Percentiles rank a stretch among this genome's conserved stretches.
Evolutionary conservation across 352 stramenopile genomes (phyloP).

Genomic region (Phytophthora vignae): DNA sequence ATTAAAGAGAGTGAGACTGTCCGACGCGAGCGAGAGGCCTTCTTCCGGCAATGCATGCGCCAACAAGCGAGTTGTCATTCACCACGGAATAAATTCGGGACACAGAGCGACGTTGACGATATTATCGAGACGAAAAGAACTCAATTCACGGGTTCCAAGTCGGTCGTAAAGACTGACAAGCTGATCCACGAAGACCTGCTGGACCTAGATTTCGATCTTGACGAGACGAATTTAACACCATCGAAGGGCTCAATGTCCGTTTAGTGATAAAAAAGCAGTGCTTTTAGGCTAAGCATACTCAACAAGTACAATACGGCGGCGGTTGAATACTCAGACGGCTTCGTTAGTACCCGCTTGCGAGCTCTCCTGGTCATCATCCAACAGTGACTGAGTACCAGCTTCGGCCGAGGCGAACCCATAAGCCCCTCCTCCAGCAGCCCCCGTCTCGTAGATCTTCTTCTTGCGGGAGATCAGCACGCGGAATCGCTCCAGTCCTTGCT

Average conservation of each 20-base stretch:
- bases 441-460: constrained; percentile 45
- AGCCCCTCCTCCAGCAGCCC: constrained; percentile 22
- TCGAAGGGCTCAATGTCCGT: constrained; percentile 9
- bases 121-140: neutral
- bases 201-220: constrained; percentile 4
- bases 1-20: constrained; percentile 2
- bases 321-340: neutral
- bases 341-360: constrained; percentile 4
- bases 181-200: constrained; percentile 14
- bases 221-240: constrained; percentile 1
- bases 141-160: neutral
- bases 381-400: constrained; percentile 29
- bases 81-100: neutral
- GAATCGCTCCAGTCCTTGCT: constrained; percentile 59
- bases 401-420: constrained; percentile 44
- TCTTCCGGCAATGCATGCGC: constrained; percentile 27
- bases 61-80: neutral
- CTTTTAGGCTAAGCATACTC: neutral
- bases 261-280: constrained; percentile 3
- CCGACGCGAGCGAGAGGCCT: constrained; percentile 23
- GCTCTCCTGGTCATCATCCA: constrained; percentile 22
- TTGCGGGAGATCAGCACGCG: constrained; percentile 42
- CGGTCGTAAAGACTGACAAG: neutral
- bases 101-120: neutral
- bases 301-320: neutral